Conservation (phyloP, 192 early-diverging fungal genomes). For the Umbelopsis ramanniana region DNA sequence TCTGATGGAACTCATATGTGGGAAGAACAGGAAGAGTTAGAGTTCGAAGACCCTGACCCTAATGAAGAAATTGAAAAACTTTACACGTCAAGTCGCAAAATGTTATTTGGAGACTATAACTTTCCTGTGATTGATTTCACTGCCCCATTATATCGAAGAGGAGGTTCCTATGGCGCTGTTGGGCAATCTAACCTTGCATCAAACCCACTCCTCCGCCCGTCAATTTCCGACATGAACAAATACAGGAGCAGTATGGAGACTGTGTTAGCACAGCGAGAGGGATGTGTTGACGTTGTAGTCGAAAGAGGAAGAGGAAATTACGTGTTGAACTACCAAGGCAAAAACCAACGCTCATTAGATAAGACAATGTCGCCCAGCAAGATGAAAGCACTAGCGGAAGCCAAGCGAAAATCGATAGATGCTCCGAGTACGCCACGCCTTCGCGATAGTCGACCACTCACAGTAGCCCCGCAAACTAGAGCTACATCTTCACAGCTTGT, state of each 20-base stretch:
- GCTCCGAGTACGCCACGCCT: background rate
- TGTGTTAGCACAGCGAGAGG: slow-evolving; percentile 20
- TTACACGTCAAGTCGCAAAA: slow-evolving; percentile 44
- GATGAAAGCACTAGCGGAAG: background rate
- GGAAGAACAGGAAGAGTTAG: slow-evolving; percentile 27
- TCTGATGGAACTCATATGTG: slow-evolving; percentile 10
- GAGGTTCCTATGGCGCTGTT: slow-evolving; percentile 22
- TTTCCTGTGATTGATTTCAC: slow-evolving; percentile 54
- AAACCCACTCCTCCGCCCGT: background rate
- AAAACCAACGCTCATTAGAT: background rate
- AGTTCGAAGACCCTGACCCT: slow-evolving; percentile 43
- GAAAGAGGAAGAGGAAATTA: slow-evolving; percentile 33
- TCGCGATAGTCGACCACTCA: background rate
- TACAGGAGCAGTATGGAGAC: slow-evolving; percentile 13
- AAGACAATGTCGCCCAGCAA: background rate
- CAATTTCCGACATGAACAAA: slow-evolving; percentile 4
- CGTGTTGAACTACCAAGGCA: slow-evolving; percentile 24
- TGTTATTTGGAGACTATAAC: slow-evolving; percentile 60
- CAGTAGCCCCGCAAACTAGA: background rate
- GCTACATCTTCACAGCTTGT: background rate
- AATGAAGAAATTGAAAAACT: slow-evolving; percentile 48
- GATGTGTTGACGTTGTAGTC: slow-evolving; percentile 35
- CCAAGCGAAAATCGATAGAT: background rate
- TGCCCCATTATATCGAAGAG: slow-evolving; percentile 32
- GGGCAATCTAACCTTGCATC: background rate